Conservation (phyloP, 2,329 filamentous ascomycete genomes). For the Fusarium decemcellulare region DNA sequence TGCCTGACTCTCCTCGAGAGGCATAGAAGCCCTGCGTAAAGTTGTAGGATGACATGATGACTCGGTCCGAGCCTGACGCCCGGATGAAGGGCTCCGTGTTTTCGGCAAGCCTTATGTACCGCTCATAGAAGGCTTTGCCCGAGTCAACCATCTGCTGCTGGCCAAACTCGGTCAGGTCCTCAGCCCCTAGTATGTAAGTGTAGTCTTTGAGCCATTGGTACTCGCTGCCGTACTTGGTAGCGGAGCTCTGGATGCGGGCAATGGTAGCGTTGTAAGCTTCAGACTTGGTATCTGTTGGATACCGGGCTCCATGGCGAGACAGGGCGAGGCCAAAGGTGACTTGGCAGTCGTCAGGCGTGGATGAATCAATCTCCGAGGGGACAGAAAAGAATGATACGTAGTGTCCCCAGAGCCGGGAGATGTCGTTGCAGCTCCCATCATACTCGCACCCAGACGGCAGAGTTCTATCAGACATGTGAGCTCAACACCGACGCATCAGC, state of each 20-base stretch:
- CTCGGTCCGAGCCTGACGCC: constrained; percentile 77
- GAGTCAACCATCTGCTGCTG: constrained; percentile 80
- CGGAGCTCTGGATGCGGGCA: constrained; percentile 71
- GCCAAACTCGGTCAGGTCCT: constrained; percentile 78
- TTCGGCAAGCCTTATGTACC: constrained; percentile 76
- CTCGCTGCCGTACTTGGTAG: constrained; percentile 70
- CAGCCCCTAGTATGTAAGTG: constrained; percentile 77
- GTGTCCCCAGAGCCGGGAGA: constrained; percentile 83
- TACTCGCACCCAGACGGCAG: constrained; percentile 43
- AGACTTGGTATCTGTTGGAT: constrained; percentile 81
- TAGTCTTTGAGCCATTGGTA: constrained; percentile 82
- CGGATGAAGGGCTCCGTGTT: constrained; percentile 77
- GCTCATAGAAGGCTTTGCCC: constrained; percentile 80
- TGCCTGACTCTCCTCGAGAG: constrained; percentile 53
- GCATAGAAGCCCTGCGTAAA: constrained; percentile 82
- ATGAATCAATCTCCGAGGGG: constrained; percentile 72
- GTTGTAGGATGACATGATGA: constrained; percentile 80
- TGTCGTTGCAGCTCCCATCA: constrained; percentile 64
- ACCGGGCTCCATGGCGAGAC: constrained; percentile 87
- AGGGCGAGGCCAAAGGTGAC: constrained; percentile 86
- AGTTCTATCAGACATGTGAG: constrained; percentile 18
- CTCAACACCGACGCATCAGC: background rate
- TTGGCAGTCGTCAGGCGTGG: constrained; percentile 76
- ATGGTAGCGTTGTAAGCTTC: constrained; percentile 74
- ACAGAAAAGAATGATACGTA: constrained; percentile 90